phyloP scores from a whole-genome alignment of 352 stramenopile genomes.

The Globisporangium cystogenes region DNA sequence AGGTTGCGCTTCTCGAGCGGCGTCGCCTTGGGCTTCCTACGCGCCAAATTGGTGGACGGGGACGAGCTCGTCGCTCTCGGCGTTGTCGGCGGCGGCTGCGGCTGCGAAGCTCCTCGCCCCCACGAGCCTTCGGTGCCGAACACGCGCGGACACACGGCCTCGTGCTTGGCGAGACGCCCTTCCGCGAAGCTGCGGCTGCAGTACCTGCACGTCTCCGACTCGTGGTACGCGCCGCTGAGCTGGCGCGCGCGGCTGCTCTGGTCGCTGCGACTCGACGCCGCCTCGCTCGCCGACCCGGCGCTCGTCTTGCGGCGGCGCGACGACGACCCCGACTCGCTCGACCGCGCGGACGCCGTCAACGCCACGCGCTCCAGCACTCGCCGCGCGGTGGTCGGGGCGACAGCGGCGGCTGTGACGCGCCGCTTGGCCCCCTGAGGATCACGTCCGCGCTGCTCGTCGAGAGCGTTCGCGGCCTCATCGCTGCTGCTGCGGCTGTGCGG shows the following conservation, averaged over 20 bases:
- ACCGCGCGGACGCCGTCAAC: background rate
- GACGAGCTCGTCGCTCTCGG: background rate
- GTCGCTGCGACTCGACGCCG: constrained; percentile 1
- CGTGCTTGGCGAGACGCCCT: constrained; percentile 74
- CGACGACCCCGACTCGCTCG: constrained; percentile 5
- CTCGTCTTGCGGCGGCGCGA: constrained; percentile 3
- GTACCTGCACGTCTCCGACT: constrained; percentile 69
- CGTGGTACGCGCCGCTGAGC: constrained; percentile 12
- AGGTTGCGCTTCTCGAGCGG: constrained; percentile 44
- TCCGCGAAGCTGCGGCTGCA: constrained; percentile 76
- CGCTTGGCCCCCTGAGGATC: too few relatives aligned
- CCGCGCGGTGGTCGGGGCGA: background rate
- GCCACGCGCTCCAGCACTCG: background rate
- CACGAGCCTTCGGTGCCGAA: constrained; percentile 73
- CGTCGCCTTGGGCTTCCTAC: constrained; percentile 21
- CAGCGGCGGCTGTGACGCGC: too few relatives aligned
- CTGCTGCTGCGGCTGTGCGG: background rate
- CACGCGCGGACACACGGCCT: constrained; percentile 71
- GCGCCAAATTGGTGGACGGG: background rate
- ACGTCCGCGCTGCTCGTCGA: background rate
- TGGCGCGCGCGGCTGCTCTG: background rate
- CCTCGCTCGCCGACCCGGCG: constrained; percentile 3
- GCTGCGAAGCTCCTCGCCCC: constrained; percentile 41
- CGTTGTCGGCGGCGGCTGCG: constrained; percentile 1
- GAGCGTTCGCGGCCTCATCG: background rate